A percentile compares a stretch with the other conserved stretches of the same genome.
phyloP scores from a whole-genome alignment of 2,329 filamentous ascomycete genomes.

The Colletotrichum sp. region DNA sequence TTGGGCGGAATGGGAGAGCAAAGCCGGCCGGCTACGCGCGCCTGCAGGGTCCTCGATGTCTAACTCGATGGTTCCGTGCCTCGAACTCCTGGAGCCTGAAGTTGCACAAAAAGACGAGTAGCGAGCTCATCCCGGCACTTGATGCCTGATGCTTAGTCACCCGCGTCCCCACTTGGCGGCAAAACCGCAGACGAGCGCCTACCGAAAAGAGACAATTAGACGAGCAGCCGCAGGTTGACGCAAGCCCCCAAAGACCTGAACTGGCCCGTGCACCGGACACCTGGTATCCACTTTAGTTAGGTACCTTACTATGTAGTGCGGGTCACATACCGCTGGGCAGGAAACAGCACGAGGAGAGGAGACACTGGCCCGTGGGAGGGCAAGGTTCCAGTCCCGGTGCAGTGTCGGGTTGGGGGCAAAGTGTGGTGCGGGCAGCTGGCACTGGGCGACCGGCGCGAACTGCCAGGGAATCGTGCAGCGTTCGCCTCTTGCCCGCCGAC shows the following conservation, averaged over 20 bases:
- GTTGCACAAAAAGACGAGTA: background rate
- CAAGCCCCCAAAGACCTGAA: background rate
- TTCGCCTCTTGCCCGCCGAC: background rate
- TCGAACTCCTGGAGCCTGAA: background rate
- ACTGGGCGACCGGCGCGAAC: background rate
- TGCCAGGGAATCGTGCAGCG: slow-evolving; percentile 6
- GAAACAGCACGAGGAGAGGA: background rate
- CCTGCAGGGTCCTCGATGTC: background rate
- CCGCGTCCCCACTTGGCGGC: background rate
- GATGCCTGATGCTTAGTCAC: slow-evolving; percentile 3
- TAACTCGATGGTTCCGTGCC: background rate
- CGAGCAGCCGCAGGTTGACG: slow-evolving; percentile 21
- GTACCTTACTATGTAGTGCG: background rate
- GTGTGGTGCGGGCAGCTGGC: background rate
- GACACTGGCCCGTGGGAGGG: background rate
- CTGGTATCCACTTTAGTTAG: background rate
- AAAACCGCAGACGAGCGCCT: slow-evolving; percentile 8
- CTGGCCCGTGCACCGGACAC: slow-evolving; percentile 3
- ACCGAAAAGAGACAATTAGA: slow-evolving; percentile 13
- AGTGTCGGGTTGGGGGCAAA: background rate
- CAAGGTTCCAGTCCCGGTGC: background rate
- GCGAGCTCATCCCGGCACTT: background rate
- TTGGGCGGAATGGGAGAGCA: background rate
- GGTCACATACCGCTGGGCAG: background rate
- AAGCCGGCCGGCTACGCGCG: background rate